Evolutionary conservation across 2,329 filamentous ascomycete genomes (phyloP).

Genomic region (Xylariales sp.): DNA sequence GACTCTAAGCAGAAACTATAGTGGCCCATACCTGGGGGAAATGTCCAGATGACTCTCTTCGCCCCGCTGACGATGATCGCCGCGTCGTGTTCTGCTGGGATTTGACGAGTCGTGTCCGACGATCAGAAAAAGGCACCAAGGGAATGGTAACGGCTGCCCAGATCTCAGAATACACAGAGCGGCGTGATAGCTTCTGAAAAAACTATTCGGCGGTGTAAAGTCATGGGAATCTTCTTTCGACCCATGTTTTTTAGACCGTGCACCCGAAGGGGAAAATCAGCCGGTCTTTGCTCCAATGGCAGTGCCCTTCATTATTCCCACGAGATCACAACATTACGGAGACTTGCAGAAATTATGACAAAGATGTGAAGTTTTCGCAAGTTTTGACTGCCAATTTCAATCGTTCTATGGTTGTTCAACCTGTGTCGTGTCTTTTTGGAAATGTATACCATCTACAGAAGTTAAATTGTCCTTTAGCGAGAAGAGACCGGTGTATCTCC

Average conservation of each 20-base stretch:
- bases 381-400: background rate
- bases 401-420: background rate
- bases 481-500: background rate
- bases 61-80: background rate
- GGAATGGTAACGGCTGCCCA: background rate
- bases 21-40: background rate
- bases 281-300: background rate
- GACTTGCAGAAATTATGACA: background rate
- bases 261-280: constrained; percentile 2
- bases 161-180: background rate
- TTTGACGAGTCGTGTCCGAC: background rate
- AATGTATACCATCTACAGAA: background rate
- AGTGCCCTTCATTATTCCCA: background rate
- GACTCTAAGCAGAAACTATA: background rate
- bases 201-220: background rate
- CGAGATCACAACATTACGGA: background rate
- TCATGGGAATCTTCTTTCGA: background rate
- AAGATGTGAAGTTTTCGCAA: background rate
- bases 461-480: background rate
- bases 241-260: background rate
- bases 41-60: background rate
- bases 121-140: background rate
- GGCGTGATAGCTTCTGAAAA: background rate
- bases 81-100: background rate
- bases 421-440: background rate